Evolutionary conservation across 176 grass and related monocot genomes (phyloP).

Genomic region (Tuctoria greenei): DNA sequence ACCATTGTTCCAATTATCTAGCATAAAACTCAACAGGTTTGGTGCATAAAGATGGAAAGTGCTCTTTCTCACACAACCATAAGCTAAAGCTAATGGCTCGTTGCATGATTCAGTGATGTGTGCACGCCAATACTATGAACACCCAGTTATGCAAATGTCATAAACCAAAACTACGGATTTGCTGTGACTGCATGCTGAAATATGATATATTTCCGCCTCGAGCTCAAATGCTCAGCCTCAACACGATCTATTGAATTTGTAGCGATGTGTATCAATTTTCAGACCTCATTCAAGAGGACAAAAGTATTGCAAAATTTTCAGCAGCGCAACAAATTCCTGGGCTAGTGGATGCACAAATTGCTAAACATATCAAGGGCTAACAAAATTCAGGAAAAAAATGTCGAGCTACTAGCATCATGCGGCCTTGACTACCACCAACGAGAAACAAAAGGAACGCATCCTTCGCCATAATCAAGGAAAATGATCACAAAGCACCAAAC

Average conservation of each 20-base stretch:
- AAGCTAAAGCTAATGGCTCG: no score
- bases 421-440: not conserved
- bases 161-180: not conserved
- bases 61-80: no score
- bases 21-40: constrained; percentile 1
- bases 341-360: not conserved
- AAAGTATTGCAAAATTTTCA: not conserved
- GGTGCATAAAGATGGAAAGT: not conserved
- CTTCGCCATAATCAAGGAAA: not conserved
- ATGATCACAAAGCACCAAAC: constrained; percentile 20
- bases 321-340: not conserved
- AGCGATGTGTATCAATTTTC: not conserved
- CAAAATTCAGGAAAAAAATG: not conserved
- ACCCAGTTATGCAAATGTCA: not conserved
- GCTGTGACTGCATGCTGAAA: not conserved
- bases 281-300: not conserved
- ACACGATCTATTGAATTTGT: not conserved
- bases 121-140: no score
- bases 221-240: constrained; percentile 1
- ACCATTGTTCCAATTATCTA: constrained; percentile 14
- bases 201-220: constrained; percentile 14
- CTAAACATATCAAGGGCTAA: not conserved
- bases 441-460: not conserved
- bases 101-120: no score
- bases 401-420: not conserved